Conservation (phyloP, 768 basidiomycete species). For the Mycena rebaudengoi region DNA sequence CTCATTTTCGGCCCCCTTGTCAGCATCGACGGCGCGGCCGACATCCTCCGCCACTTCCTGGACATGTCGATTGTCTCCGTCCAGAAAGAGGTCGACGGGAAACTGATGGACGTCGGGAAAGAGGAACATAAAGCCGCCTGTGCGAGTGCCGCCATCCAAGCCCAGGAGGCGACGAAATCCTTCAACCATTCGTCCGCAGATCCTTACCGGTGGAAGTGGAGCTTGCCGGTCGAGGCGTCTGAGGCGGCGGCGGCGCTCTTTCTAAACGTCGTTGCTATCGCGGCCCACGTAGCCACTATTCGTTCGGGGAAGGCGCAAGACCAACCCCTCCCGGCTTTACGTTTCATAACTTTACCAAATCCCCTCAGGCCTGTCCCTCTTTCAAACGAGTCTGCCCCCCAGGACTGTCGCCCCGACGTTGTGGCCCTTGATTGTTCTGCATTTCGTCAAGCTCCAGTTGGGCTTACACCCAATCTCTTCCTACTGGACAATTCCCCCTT, state of each 20-base stretch:
- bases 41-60: slow-evolving; percentile 11
- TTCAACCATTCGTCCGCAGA: background rate
- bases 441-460: background rate
- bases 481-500: background rate
- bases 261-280: slow-evolving; percentile 12
- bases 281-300: slow-evolving; percentile 10
- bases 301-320: background rate
- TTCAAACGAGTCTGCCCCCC: slow-evolving; percentile 1
- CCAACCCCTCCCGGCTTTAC: slow-evolving; percentile 6
- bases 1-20: slow-evolving; percentile 12
- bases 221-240: background rate
- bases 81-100: background rate
- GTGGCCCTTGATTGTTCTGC: background rate
- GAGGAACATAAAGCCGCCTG: background rate
- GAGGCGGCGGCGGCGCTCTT: slow-evolving; percentile 5
- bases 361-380: slow-evolving; percentile 3
- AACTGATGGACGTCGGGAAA: background rate
- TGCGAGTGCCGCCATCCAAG: background rate
- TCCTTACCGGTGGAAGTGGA: slow-evolving; percentile 10
- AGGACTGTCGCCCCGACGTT: slow-evolving; percentile 13
- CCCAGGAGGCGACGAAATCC: slow-evolving; percentile 1
- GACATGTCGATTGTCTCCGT: slow-evolving; percentile 2
- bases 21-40: slow-evolving; percentile 1
- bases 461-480: background rate
- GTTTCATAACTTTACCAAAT: slow-evolving; percentile 1